Base-by-base conservation (phyloP, 208 protist genomes). In the Wallacemonas rigidus region DNA sequence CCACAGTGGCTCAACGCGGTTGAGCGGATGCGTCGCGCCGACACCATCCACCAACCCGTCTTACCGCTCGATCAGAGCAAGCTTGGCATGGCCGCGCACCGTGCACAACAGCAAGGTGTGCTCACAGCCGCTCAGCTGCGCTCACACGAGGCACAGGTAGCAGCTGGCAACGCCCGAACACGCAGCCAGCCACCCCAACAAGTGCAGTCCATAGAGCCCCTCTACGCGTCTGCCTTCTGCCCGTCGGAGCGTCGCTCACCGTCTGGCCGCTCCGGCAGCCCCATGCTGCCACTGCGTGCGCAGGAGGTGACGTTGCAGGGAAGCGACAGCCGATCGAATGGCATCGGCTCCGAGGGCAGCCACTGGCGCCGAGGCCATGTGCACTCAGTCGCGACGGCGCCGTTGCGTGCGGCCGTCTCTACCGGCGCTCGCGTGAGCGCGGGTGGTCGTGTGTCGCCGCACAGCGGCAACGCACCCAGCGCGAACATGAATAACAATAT, bases 1-100 rank as follows among this genome's bases (percentile, higher is more conserved):
- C 85, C 86, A 15, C 72, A 76, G 60, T 89, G 87, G 85, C 56
- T 89, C 60, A 81, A 51, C 41, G 87, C 87, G 55, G 84, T 80
- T 8, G 83, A 92, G 76, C 80, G 87, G 14, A 39, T 83, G 61
- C 82, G 81, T 54, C 60, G 54, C 12, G 47, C n/a, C 35, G 67
- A 72, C n/a, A 38, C 9, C 55, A 47, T 26, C 45, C 8, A 71
- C 65, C 71, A 80, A 53, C 72, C 79, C 2, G 76, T 80, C 8
- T 76, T 91, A 2, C 83, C 87, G 9, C 72, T 82, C 61, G 83
- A 91, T 51, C 73, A 85, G 73, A 85, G 75, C 58, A 79, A 60
- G 71, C 69, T 85, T 3, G 79, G 87, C 17, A 39, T 82, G 63
- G 72, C 81, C 61, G 57, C 71, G 2, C 87, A 84, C 14, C 78